Base-by-base conservation (phyloP, 2,329 filamentous ascomycete genomes). In the Ceratocystis cacaofunesta region DNA sequence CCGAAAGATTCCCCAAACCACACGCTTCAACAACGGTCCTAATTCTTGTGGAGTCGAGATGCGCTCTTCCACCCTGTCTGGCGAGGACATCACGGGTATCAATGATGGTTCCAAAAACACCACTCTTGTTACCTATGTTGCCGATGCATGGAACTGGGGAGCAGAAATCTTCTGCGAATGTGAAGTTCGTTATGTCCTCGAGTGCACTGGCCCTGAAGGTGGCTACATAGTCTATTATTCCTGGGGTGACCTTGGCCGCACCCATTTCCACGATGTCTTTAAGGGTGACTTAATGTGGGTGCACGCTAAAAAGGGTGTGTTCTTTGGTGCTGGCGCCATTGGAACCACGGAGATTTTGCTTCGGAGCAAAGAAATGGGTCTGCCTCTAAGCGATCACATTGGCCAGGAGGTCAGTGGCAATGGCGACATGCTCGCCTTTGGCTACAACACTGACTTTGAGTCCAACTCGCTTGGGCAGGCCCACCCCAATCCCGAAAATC, bases 91-190 rank as follows among this genome's bases (percentile, higher is more conserved):
- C 48, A 87, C 84, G 0, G 85, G 85, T 0, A 69, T 86, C 66
- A 88, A 88, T 69, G 85, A 88, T 71, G 84, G 84, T 1, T 86
- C 83, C 36, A 88, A 87, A 73, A 86, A 80, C 19, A 85, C 81
- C 10, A 86, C 82, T 0, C 76, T 85, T 1, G 83, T 86, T 46
- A 88, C 85, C 0, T 88, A 88, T 70, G 75, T 88, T 6, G 79
- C 82, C 6, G 85, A 88, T 72, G 85, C 86, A 1, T 88, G 85
- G 85, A 86, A 87, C 70, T 86, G 84, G 83, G 86, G 85, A 7
- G 83, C 85, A 12, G 85, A 88, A 70, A 82, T 88, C 73, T 88
- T 88, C 68, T 88, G 85, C 72, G 80, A 85, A 69, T 85, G 84
- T 68, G 84, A 88, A 71, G 85, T 87, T 1, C 77, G 82, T 57